These are phyloP conservation scores for Pseudonectria buxi DNA, from an alignment of 2,329 filamentous ascomycete genomes.

Conservation along the genomic window DNA sequence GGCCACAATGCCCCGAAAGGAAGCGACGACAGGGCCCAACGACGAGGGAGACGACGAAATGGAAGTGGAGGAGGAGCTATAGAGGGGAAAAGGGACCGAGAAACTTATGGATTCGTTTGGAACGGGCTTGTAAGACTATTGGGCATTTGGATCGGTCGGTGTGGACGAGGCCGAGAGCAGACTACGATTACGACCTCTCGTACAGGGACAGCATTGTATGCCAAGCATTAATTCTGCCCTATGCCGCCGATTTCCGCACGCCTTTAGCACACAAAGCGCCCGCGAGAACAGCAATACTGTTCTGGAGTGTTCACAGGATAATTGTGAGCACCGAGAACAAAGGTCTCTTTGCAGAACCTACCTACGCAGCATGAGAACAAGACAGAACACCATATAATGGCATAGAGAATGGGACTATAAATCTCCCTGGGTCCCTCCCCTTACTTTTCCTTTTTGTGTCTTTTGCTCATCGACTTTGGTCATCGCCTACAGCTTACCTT, in stretches of 20 bases:
- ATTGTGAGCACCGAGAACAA: too few species aligned
- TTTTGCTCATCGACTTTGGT: too few species aligned
- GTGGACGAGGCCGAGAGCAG: constrained; percentile 22
- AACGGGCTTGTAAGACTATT: constrained; percentile 26
- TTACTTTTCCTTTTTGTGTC: too few species aligned
- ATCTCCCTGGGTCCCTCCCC: too few species aligned
- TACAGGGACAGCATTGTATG: constrained; percentile 15
- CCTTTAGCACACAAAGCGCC: constrained; percentile 1
- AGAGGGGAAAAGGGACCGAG: constrained; percentile 13
- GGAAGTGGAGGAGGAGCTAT: constrained; percentile 60
- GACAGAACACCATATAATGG: too few species aligned
- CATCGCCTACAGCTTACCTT: too few species aligned
- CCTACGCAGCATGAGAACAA: too few species aligned
- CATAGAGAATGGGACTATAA: too few species aligned
- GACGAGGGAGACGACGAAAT: constrained; percentile 53
- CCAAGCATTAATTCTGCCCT: constrained; percentile 8
- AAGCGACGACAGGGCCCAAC: constrained; percentile 40
- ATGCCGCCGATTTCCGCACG: constrained; percentile 3
- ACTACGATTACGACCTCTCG: constrained; percentile 19
- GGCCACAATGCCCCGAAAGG: constrained; percentile 77
- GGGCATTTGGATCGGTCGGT: constrained; percentile 25
- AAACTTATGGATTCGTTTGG: constrained; percentile 13
- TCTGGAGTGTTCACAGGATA: too few species aligned
- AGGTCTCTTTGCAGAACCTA: too few species aligned
- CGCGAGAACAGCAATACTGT: too few species aligned